Conservation (phyloP, 441 rosid genomes). For the Euphorbia schlechtendalii region DNA sequence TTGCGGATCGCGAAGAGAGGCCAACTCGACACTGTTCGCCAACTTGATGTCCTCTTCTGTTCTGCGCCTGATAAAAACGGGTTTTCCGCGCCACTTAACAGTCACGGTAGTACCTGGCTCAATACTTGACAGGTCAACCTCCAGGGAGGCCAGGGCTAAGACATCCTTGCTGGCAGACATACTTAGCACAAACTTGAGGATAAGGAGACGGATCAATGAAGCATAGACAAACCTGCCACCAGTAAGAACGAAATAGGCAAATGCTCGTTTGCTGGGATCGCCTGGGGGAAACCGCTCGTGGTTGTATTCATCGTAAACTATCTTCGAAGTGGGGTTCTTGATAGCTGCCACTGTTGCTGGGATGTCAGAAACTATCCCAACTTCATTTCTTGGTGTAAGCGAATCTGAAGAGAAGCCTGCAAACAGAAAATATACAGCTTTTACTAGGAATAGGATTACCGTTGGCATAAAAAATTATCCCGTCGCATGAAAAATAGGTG, state of each 20-base stretch:
- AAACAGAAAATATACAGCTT: constrained; percentile 6
- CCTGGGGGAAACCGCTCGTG: constrained; percentile 95
- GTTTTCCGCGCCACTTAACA: constrained; percentile 98
- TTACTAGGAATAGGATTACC: neutral
- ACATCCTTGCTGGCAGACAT: constrained; percentile 99
- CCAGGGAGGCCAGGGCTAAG: constrained; percentile 88
- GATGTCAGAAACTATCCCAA: constrained; percentile 42
- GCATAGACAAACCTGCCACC: constrained; percentile 97
- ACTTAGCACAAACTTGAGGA: constrained; percentile 82
- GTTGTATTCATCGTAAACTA: constrained; percentile 71
- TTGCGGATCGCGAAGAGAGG: constrained; percentile 86
- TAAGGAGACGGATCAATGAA: constrained; percentile 69
- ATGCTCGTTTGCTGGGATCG: constrained; percentile 96
- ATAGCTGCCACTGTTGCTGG: constrained; percentile 71
- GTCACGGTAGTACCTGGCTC: constrained; percentile 91
- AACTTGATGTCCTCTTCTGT: constrained; percentile 81
- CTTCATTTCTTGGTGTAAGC: constrained; percentile 44
- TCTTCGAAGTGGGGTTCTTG: constrained; percentile 75
- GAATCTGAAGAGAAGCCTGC: constrained; percentile 69
- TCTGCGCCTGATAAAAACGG: constrained; percentile 84
- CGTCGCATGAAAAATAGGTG: neutral
- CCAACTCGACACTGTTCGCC: constrained; percentile 78
- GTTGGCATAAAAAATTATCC: neutral
- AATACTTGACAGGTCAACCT: constrained; percentile 83
- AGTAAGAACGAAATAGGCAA: constrained; percentile 81